Percentiles rank a stretch among this genome's conserved stretches.
Conservation (phyloP, 257 asterid species). For the Solanum appendiculatum region DNA sequence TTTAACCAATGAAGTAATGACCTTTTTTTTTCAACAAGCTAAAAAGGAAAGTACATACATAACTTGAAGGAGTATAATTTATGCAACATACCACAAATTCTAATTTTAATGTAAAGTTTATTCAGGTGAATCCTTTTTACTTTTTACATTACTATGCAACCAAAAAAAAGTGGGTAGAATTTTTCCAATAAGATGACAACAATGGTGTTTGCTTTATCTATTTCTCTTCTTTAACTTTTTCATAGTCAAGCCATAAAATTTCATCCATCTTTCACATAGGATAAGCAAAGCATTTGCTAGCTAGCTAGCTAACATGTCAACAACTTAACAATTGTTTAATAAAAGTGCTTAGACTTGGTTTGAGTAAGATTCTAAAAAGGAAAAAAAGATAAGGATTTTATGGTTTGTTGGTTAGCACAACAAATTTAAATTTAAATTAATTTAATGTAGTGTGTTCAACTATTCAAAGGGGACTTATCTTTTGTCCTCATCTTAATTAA, state of each 20-base stretch:
- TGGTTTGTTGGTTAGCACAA: not conserved
- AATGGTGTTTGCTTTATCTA: not conserved
- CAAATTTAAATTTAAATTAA: not conserved
- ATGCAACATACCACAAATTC: not conserved
- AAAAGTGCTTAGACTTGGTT: not conserved
- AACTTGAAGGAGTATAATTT: not conserved
- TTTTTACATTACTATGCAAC: not conserved
- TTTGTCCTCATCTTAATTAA: not conserved
- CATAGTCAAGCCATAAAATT: not conserved
- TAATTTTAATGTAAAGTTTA: not conserved
- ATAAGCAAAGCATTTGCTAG: not conserved
- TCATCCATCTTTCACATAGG: not conserved
- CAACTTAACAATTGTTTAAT: constrained; percentile 1
- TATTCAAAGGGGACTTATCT: constrained; percentile 6
- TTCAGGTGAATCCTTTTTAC: not conserved
- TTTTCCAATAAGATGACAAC: not conserved
- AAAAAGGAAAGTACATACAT: not conserved
- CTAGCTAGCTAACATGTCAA: not conserved
- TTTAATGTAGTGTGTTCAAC: not conserved
- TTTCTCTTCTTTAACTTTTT: not conserved
- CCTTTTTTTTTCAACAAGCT: not conserved
- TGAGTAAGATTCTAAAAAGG: not conserved
- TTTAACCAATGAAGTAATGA: not conserved
- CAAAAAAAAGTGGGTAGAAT: not conserved
- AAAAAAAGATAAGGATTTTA: not conserved